Evolutionary conservation across 495 filamentous ascomycete species (phyloP), one percentile per base, ranked within the genome.

Genomic region (Penicillium ochrochloron): DNA sequence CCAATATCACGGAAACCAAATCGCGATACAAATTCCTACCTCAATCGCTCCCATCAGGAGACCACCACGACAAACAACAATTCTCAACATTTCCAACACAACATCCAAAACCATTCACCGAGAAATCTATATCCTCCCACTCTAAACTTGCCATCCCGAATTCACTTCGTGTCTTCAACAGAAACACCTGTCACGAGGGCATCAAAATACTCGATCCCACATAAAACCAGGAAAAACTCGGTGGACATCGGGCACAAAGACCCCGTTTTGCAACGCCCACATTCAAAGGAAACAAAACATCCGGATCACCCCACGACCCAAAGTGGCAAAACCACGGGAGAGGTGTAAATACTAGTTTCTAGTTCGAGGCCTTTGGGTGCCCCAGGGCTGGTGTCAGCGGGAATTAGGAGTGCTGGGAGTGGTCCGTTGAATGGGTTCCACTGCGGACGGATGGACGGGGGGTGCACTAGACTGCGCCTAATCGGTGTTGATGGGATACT

Each of bases 221-320:
- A 27, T 27, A 27, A 27, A 27, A 27, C 11, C 10, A 52, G 35
- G 35, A 57, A 59, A 6, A 21, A 31, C 12, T 60, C 58, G 65
- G 60, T 59, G 39, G 50, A 59, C 25, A 59, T 55, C 61, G 64
- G 61, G 58, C 29, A n/a, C 34, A 42, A 42, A 58, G 12, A 41
- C 10, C 54, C 29, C 7, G 2, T 9, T 17, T 57, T 23, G 0
- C 34, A 15, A 25, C 31, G 61, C 31, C 19, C 19, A 27, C 25
- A 21, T 12, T 15, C 2, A 48, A 33, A 29, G 50, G 69, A 68
- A 73, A 39, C 37, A 46, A 21, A 65, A n/a, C 55, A 66, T 66
- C 71, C 71, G 66, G 60, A 61, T 73, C 66, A 73, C 69, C 64
- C 69, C 69, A 73, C 66, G 60, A 17, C 65, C 42, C 5, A 35